Conservation (phyloP, 2,329 filamentous ascomycete species). For the Didymella keratinophila region DNA sequence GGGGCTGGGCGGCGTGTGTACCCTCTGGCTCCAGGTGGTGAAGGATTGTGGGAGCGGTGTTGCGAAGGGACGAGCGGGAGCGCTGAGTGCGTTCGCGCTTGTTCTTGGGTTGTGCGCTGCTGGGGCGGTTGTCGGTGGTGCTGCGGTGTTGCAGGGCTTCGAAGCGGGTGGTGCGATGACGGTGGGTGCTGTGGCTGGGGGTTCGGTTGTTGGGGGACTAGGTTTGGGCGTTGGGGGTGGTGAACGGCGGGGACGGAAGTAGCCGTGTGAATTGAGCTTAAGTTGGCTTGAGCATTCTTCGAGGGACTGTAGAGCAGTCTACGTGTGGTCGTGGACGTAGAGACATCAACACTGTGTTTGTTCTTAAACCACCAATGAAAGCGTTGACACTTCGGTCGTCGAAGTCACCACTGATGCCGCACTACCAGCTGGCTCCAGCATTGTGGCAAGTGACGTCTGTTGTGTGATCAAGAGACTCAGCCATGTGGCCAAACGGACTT, state of each 20-base stretch:
- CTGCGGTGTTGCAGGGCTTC: conserved; percentile 16
- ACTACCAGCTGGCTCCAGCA: too few species aligned
- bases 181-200: not conserved
- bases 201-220: conserved; percentile 1
- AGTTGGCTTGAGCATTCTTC: too few species aligned
- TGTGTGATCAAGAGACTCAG: not conserved
- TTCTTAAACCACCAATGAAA: too few species aligned
- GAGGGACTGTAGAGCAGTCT: too few species aligned
- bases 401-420: too few species aligned
- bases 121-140: conserved; percentile 16
- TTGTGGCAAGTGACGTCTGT: not conserved
- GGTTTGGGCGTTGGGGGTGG: not conserved
- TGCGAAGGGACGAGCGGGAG: too few species aligned
- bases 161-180: conserved; percentile 6
- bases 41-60: not conserved
- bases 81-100: conserved; percentile 8
- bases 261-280: too few species aligned
- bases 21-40: conserved; percentile 10
- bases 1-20: conserved; percentile 17
- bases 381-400: too few species aligned
- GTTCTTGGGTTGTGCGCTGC: conserved; percentile 16
- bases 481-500: not conserved
- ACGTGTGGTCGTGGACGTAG: too few species aligned
- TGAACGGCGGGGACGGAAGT: too few species aligned
- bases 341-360: too few species aligned